phyloP scores from a whole-genome alignment of 73 alveolate species.

The Breviolum minutum region DNA sequence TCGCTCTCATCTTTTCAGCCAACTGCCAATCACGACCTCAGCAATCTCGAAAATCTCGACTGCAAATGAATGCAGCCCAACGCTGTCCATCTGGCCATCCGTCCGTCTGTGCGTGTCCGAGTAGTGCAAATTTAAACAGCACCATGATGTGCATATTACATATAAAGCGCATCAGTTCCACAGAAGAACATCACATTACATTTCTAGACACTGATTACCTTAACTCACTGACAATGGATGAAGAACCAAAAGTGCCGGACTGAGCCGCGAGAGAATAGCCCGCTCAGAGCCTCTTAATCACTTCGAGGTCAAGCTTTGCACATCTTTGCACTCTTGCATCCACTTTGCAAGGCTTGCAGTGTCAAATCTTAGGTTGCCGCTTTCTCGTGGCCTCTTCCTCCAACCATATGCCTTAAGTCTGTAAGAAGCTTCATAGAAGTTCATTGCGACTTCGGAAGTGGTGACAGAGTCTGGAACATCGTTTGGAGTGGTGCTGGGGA shows the following conservation, averaged over 20 bases:
- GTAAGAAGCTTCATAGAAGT: neutral
- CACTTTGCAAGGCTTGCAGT: neutral
- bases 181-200: neutral
- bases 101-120: no score
- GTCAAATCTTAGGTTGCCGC: neutral
- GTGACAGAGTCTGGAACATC: neutral
- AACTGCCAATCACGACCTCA: conserved; percentile 52
- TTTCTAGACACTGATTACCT: no score
- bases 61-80: no score
- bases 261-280: conserved; percentile 61
- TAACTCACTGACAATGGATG: no score
- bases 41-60: neutral
- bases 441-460: neutral
- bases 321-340: neutral
- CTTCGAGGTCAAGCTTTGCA: neutral
- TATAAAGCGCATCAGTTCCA: no score
- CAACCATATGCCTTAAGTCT: conserved; percentile 51
- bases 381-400: conserved; percentile 69
- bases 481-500: neutral
- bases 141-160: no score
- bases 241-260: neutral
- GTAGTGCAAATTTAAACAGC: no score
- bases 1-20: conserved; percentile 41
- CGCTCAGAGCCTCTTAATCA: conserved; percentile 45
- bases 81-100: no score